Evolutionary conservation across 768 basidiomycete genomes (phyloP).

Genomic region (Tylopilus cervinicoccineus): DNA sequence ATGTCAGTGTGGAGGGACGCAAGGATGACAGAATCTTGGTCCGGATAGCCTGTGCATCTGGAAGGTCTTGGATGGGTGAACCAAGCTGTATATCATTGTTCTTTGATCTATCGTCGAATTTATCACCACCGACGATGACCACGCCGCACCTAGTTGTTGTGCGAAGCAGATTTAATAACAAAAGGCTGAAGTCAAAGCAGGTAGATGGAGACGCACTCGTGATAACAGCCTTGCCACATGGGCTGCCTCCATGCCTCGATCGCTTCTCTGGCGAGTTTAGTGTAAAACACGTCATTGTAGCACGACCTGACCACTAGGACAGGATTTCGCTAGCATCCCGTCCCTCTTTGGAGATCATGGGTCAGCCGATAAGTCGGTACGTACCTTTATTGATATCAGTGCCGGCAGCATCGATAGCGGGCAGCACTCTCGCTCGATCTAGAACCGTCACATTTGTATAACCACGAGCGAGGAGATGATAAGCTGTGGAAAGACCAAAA

Average conservation of each 20-base stretch:
- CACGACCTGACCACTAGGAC: conserved; percentile 69
- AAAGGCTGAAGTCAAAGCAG: not conserved
- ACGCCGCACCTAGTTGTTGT: conserved; percentile 22
- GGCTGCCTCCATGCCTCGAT: conserved; percentile 71
- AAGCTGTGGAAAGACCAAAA: conserved; percentile 85
- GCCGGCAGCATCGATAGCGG: conserved; percentile 80
- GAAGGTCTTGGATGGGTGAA: conserved; percentile 38
- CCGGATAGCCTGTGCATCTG: conserved; percentile 11
- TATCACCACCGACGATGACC: conserved; percentile 18
- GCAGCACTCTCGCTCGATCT: conserved; percentile 64
- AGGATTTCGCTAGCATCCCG: not conserved
- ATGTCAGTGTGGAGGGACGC: too few relatives aligned
- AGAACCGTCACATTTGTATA: conserved; percentile 70
- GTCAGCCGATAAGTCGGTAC: not conserved
- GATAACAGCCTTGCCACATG: conserved; percentile 72
- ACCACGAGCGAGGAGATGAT: conserved; percentile 67
- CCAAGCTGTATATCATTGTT: conserved; percentile 62
- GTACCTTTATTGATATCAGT: conserved; percentile 45
- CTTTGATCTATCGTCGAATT: conserved; percentile 53
- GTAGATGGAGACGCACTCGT: conserved; percentile 58
- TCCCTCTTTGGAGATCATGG: not conserved
- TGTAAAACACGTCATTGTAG: conserved; percentile 66
- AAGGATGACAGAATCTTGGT: conserved; percentile 18
- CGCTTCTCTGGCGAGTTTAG: conserved; percentile 70
- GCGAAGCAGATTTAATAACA: not conserved